These are phyloP conservation scores for Paxillus involutus DNA, from an alignment of 768 basidiomycete species.

Conservation along the genomic window DNA sequence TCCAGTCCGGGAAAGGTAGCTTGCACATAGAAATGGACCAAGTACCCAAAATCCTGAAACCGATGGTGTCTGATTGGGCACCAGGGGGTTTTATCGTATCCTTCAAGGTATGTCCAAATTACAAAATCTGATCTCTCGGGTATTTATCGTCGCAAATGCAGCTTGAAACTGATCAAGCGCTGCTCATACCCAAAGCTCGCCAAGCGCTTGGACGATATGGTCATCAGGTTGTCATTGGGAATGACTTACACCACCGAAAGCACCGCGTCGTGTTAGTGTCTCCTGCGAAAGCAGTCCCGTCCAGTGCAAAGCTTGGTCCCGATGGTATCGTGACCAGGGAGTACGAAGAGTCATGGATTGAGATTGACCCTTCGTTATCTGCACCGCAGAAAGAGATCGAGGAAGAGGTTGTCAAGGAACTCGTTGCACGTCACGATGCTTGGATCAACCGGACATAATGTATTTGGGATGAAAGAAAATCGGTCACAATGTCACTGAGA, in stretches of 20 bases:
- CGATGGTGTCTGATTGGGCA: slow-evolving; percentile 93
- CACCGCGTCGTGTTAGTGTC: slow-evolving; percentile 92
- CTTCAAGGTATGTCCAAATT: slow-evolving; percentile 74
- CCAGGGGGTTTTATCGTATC: slow-evolving; percentile 90
- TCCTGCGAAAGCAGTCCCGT: slow-evolving; percentile 29
- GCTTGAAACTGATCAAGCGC: slow-evolving; percentile 87
- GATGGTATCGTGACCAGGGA: slow-evolving; percentile 19
- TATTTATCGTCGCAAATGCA: slow-evolving; percentile 31
- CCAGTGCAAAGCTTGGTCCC: slow-evolving; percentile 6
- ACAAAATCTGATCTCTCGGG: not conserved
- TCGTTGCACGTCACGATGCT: slow-evolving; percentile 67
- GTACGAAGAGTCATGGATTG: slow-evolving; percentile 63
- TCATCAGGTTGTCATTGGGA: slow-evolving; percentile 98
- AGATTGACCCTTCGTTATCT: slow-evolving; percentile 47
- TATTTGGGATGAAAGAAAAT: not conserved
- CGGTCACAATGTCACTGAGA: not conserved
- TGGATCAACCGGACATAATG: slow-evolving; percentile 53
- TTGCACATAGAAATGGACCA: slow-evolving; percentile 98
- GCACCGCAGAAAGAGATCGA: slow-evolving; percentile 77
- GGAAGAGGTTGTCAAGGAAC: slow-evolving; percentile 79
- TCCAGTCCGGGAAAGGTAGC: slow-evolving; percentile 94
- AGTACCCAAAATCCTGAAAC: slow-evolving; percentile 93
- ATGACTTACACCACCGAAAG: slow-evolving; percentile 88
- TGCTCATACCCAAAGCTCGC: slow-evolving; percentile 90
- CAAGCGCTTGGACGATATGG: slow-evolving; percentile 90